A percentile compares a stretch with the other conserved stretches of the same genome.
Evolutionary conservation across 495 filamentous ascomycete species (phyloP).

Genomic region (Neurospora sp.): DNA sequence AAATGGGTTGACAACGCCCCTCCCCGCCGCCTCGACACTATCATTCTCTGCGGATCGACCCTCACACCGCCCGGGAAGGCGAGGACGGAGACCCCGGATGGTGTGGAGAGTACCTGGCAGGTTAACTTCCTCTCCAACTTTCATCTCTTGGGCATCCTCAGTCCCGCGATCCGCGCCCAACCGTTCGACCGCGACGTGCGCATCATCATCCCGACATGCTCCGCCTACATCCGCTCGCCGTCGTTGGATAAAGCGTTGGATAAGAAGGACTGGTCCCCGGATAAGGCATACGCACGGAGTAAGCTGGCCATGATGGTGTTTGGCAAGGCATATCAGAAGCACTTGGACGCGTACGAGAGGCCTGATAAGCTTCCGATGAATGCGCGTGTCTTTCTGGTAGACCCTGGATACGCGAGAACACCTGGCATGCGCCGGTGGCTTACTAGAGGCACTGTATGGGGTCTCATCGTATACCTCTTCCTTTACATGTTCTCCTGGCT

Average conservation of each 20-base stretch:
- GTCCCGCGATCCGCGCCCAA: constrained; percentile 77
- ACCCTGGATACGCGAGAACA: constrained; percentile 76
- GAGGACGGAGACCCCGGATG: constrained; percentile 54
- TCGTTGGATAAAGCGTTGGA: constrained; percentile 40
- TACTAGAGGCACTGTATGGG: constrained; percentile 72
- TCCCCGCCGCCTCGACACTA: constrained; percentile 82
- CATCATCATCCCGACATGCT: constrained; percentile 77
- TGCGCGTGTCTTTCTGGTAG: constrained; percentile 68
- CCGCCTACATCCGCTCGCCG: constrained; percentile 67
- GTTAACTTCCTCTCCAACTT: constrained; percentile 94
- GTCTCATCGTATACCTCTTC: constrained; percentile 65
- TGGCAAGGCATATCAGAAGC: constrained; percentile 78
- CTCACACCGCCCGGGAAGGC: constrained; percentile 53
- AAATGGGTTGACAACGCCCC: constrained; percentile 97
- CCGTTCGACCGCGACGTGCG: constrained; percentile 88
- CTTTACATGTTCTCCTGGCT: constrained; percentile 79
- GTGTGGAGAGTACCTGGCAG: constrained; percentile 81
- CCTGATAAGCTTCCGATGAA: constrained; percentile 76
- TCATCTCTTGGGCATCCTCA: constrained; percentile 83
- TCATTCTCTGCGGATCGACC: constrained; percentile 75
- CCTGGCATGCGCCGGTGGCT: constrained; percentile 81
- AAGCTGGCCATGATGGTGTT: constrained; percentile 87
- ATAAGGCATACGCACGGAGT: constrained; percentile 64
- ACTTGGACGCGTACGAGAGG: constrained; percentile 67
- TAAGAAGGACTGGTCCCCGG: constrained; percentile 40